Evolutionary conservation across 2,329 filamentous ascomycete species (phyloP), one percentile per base, ranked within the genome.

Genomic region (Pseudogymnoascus sp.): DNA sequence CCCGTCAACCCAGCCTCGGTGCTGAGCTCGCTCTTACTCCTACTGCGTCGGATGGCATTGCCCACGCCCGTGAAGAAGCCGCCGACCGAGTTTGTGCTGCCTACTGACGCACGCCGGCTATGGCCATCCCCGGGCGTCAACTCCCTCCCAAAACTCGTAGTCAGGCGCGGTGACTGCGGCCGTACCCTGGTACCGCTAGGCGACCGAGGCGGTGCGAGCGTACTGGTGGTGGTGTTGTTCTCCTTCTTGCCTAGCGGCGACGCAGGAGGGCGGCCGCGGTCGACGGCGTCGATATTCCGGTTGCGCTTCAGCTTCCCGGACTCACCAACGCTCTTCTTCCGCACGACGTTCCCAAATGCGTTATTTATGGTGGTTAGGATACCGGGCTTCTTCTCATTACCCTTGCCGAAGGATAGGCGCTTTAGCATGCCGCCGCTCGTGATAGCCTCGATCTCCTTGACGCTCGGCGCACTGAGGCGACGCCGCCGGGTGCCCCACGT

Each of bases 401-500:
- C 76, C 60, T 80, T 75, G 69, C 78, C 81, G 66, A 87, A 78
- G 6, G 81, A 84, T 46, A 84, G 76, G 72, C 84, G 86, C 70
- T 88, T 89, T 41, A 89, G 73, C 40, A 90, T 79, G 64, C 81
- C 85, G 24, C 86, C 84, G 62, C 82, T 82, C 7, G 78, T 79
- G 46, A 88, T 76, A 16, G 81, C 84, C 38, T 88, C 85, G 28
- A 85, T 75, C 63, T 89, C 86, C 4, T 26, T 78, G 66, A 62
- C 69, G 67, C 82, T 86, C 1, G 87, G 84, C 59, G 89, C 78
- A 72, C 87, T 88, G 63, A 50, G 43, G 1, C 43, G 43, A 28
- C 83, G 82, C 43, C 87, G 82, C 6, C 84, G 81, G 1, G 88
- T 91, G 14, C 88, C 88, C 80, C 88, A 86, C 0, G 88, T 91